These are phyloP conservation scores for Fraxinus cuspidata DNA, from an alignment of 257 asterid species.

Conservation along the genomic window DNA sequence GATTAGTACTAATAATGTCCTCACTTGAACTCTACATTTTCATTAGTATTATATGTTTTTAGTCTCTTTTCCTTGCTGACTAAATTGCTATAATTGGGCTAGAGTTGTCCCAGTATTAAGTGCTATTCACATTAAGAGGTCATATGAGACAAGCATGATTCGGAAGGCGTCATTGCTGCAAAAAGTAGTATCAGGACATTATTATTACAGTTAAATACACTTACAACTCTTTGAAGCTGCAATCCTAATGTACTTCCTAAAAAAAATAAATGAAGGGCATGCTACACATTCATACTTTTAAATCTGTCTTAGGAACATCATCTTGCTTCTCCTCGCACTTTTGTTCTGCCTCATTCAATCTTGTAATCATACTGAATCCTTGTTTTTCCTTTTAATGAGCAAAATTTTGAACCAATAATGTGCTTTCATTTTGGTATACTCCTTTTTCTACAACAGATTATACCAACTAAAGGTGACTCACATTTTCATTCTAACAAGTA, in stretches of 20 bases:
- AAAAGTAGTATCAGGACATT: background rate
- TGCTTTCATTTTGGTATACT: too few species aligned
- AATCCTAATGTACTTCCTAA: background rate
- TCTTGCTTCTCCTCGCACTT: background rate
- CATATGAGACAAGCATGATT: background rate
- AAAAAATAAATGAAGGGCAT: background rate
- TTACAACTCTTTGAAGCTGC: background rate
- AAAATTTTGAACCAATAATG: too few species aligned
- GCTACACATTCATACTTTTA: background rate
- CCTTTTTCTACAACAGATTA: background rate
- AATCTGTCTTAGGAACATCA: background rate
- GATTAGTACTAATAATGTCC: too few species aligned
- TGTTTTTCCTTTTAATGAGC: background rate
- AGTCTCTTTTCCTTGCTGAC: background rate
- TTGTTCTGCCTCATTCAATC: background rate
- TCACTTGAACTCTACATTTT: background rate
- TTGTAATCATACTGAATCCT: background rate
- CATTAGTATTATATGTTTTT: too few species aligned
- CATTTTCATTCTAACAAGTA: background rate
- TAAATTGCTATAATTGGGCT: background rate
- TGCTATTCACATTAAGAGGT: background rate
- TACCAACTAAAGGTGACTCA: background rate
- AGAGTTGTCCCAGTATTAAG: background rate
- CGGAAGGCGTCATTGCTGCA: background rate
- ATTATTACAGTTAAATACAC: background rate